Conservation (phyloP, 169 alveolate genomes). For the Plasmodium falciparum region DNA sequence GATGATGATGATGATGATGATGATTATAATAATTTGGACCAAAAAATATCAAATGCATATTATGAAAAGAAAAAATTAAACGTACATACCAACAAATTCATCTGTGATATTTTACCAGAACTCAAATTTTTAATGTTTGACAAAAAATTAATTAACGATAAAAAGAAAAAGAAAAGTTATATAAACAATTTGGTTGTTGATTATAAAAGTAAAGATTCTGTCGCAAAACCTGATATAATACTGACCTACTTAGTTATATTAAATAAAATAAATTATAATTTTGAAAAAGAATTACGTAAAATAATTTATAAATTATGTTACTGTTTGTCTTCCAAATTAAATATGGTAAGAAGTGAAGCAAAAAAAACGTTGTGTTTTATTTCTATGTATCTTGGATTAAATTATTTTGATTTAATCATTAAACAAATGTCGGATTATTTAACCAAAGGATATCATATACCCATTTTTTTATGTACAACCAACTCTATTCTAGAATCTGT, state of each 20-base stretch:
- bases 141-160: neutral
- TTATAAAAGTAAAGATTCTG: slow-evolving; percentile 29
- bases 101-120: slow-evolving; percentile 29
- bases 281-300: slow-evolving; percentile 69
- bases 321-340: slow-evolving; percentile 53
- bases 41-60: neutral
- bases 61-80: neutral
- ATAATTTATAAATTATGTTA: slow-evolving; percentile 63
- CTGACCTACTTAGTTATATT: slow-evolving; percentile 59
- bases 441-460: slow-evolving; percentile 69
- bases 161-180: slow-evolving; percentile 51
- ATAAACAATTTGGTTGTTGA: slow-evolving; percentile 69
- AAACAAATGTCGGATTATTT: slow-evolving; percentile 64
- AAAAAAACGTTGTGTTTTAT: slow-evolving; percentile 56
- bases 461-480: slow-evolving; percentile 62
- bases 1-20: too few relatives aligned
- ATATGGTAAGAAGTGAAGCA: slow-evolving; percentile 69
- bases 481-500: slow-evolving; percentile 58
- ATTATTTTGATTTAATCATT: slow-evolving; percentile 56
- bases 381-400: slow-evolving; percentile 77
- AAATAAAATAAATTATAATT: slow-evolving; percentile 72
- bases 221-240: slow-evolving; percentile 67
- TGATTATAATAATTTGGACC: neutral
- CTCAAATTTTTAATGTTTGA: slow-evolving; percentile 54
- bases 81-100: slow-evolving; percentile 30